Conservation (phyloP, 2,329 filamentous ascomycete genomes). For the Herpotrichia juniperi region DNA sequence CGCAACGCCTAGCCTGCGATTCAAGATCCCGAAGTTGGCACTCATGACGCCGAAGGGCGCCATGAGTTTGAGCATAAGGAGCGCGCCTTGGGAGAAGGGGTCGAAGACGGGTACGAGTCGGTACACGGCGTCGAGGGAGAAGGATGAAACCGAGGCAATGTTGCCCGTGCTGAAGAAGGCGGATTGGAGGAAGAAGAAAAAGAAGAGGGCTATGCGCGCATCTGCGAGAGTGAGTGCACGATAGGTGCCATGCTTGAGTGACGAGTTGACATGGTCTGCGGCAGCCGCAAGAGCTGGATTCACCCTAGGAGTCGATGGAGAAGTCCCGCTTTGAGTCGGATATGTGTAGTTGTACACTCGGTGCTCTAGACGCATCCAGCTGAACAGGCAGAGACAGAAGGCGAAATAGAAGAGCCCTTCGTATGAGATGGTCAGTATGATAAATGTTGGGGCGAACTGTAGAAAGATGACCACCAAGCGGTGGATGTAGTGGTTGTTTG, state of each 20-base stretch:
- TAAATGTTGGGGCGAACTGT: slow-evolving; percentile 89
- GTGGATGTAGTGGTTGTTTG: slow-evolving; percentile 88
- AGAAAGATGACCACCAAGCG: slow-evolving; percentile 88
- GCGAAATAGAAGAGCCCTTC: slow-evolving; percentile 95
- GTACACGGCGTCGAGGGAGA: slow-evolving; percentile 88
- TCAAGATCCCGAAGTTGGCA: slow-evolving; percentile 92
- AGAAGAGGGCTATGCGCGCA: slow-evolving; percentile 87
- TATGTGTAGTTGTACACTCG: slow-evolving; percentile 63
- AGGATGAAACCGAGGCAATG: slow-evolving; percentile 89
- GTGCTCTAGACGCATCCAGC: slow-evolving; percentile 93
- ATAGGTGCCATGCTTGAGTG: slow-evolving; percentile 49
- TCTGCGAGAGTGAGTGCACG: slow-evolving; percentile 82
- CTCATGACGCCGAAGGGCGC: slow-evolving; percentile 93
- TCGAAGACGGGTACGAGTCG: slow-evolving; percentile 91
- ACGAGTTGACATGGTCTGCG: slow-evolving; percentile 37
- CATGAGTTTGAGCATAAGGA: slow-evolving; percentile 87
- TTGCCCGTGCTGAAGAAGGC: slow-evolving; percentile 98
- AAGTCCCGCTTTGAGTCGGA: slow-evolving; percentile 20
- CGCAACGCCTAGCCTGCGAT: slow-evolving; percentile 80
- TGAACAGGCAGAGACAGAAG: slow-evolving; percentile 80
- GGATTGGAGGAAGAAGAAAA: slow-evolving; percentile 91
- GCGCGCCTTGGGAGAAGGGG: slow-evolving; percentile 86
- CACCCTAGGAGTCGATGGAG: slow-evolving; percentile 31
- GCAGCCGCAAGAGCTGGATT: slow-evolving; percentile 46
- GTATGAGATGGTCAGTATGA: slow-evolving; percentile 96